Conservation (phyloP, 305 asterid genomes). For the Fraxinus floribunda region DNA sequence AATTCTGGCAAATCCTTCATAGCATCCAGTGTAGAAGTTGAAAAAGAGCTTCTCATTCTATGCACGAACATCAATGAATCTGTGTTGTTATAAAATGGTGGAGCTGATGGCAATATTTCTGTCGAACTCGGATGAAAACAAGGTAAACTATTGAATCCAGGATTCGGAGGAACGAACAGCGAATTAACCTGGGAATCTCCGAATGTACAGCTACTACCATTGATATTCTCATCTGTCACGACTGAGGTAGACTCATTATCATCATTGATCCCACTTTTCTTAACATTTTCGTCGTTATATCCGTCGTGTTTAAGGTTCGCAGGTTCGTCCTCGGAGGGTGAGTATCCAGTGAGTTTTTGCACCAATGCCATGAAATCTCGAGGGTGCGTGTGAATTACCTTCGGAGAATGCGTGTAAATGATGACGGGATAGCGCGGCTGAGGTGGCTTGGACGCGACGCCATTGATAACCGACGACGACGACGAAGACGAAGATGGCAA, state of each 20-base stretch:
- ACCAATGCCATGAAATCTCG: constrained; percentile 28
- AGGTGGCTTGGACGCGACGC: constrained; percentile 7
- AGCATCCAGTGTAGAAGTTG: constrained; percentile 27
- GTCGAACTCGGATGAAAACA: constrained; percentile 21
- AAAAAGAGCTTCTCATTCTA: constrained; percentile 22
- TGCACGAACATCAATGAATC: constrained; percentile 32
- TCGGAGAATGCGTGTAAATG: constrained; percentile 29
- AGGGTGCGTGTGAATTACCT: constrained; percentile 23
- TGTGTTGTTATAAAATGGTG: constrained; percentile 17
- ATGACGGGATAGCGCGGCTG: constrained; percentile 26
- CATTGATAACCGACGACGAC: constrained; percentile 16
- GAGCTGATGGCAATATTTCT: constrained; percentile 25
- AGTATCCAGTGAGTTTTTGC: constrained; percentile 27
- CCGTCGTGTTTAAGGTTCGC: not conserved
- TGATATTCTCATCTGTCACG: constrained; percentile 30
- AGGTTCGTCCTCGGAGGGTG: not conserved
- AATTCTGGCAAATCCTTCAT: constrained; percentile 34
- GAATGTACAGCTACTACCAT: not conserved
- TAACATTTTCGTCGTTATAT: not conserved
- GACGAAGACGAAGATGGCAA: constrained; percentile 19
- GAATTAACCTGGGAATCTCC: constrained; percentile 25
- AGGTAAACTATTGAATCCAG: constrained; percentile 1
- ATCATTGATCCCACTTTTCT: not conserved
- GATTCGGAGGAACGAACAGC: not conserved
- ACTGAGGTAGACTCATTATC: constrained; percentile 34